Percentiles rank a stretch among this genome's conserved stretches.
Evolutionary conservation across 441 rosid species (phyloP).

Genomic region (Euphorbia corollata): DNA sequence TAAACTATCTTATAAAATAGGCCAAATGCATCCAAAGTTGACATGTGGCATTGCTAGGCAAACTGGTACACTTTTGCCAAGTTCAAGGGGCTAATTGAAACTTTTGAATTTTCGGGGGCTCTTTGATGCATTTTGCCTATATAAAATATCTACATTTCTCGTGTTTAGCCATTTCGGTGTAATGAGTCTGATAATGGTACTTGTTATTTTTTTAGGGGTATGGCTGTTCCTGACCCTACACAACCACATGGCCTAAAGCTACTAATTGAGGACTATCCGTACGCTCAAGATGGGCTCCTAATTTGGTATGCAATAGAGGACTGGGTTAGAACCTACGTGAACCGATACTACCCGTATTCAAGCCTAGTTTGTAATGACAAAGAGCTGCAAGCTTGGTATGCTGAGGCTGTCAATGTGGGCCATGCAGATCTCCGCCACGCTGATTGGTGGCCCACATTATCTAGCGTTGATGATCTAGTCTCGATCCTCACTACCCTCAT

Average conservation of each 20-base stretch:
- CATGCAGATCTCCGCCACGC: conserved; percentile 68
- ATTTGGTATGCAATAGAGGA: conserved; percentile 75
- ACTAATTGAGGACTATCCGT: conserved; percentile 81
- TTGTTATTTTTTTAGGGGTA: conserved; percentile 48
- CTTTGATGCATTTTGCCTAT: too few species aligned
- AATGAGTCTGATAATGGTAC: conserved; percentile 11
- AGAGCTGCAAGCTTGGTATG: conserved; percentile 83
- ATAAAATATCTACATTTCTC: background rate
- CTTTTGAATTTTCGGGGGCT: too few species aligned
- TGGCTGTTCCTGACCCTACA: conserved; percentile 78
- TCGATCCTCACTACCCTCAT: conserved; percentile 61
- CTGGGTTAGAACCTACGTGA: conserved; percentile 79
- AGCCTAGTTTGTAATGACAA: conserved; percentile 43
- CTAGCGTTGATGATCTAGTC: conserved; percentile 42
- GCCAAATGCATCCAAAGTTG: too few species aligned
- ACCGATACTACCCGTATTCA: conserved; percentile 57
- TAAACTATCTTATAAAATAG: conserved; percentile 22
- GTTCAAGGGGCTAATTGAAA: too few species aligned
- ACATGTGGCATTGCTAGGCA: too few species aligned
- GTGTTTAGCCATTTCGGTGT: conserved; percentile 13
- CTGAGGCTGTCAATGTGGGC: conserved; percentile 70
- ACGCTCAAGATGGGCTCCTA: conserved; percentile 79
- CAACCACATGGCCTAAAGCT: conserved; percentile 83
- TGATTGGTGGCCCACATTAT: conserved; percentile 80
- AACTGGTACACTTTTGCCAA: too few species aligned